These are phyloP conservation scores for Microthyrium microscopicum DNA, from an alignment of 2,329 filamentous ascomycete genomes.

Conservation along the genomic window DNA sequence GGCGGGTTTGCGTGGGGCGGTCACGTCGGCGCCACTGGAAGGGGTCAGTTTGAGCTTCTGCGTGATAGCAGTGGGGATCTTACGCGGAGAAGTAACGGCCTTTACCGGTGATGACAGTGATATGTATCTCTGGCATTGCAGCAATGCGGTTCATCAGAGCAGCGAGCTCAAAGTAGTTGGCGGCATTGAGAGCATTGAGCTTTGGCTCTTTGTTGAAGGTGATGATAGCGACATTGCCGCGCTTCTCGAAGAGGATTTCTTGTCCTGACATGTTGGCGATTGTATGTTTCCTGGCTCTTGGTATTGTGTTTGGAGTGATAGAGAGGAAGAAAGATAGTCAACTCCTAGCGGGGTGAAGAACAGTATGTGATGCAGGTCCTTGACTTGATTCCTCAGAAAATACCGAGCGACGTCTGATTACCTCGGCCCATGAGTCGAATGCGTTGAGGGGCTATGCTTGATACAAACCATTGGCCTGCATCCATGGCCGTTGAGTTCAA, in stretches of 20 bases:
- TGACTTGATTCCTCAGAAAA: not conserved
- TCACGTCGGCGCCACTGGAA: slow-evolving; percentile 65
- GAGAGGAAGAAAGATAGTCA: not conserved
- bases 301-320: not conserved
- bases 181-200: slow-evolving; percentile 62
- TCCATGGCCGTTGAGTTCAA: no score
- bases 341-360: not conserved
- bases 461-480: no score
- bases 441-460: no score
- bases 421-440: no score
- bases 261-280: slow-evolving; percentile 16
- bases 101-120: slow-evolving; percentile 71
- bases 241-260: slow-evolving; percentile 41
- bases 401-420: no score
- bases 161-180: slow-evolving; percentile 63
- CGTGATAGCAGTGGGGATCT: slow-evolving; percentile 13
- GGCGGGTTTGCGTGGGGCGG: slow-evolving; percentile 30
- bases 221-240: slow-evolving; percentile 60
- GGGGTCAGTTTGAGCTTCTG: slow-evolving; percentile 5
- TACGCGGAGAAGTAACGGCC: slow-evolving; percentile 81
- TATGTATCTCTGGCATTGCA: slow-evolving; percentile 58
- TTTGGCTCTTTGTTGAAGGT: slow-evolving; percentile 75
- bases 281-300: not conserved
- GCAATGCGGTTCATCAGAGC: slow-evolving; percentile 62
- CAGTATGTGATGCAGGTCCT: not conserved